These are phyloP conservation scores for Hagleromyces aurorensis DNA, from an alignment of 805 yeast genomes.

Conservation along the genomic window DNA sequence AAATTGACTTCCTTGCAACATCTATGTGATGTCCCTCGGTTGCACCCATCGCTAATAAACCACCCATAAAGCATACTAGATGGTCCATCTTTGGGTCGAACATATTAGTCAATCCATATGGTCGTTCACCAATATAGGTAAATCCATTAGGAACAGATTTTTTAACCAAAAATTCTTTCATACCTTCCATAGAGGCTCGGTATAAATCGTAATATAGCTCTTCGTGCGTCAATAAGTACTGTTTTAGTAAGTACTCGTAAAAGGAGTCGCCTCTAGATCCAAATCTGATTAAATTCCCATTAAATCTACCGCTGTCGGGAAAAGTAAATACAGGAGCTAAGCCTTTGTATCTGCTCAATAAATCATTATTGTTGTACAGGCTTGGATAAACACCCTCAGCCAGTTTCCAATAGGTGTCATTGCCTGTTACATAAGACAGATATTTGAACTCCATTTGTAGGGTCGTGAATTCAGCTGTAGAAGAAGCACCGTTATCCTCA, in stretches of 20 bases:
- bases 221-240: constrained; percentile 68
- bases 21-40: constrained; percentile 57
- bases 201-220: constrained; percentile 64
- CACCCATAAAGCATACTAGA: constrained; percentile 86
- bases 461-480: constrained; percentile 86
- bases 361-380: constrained; percentile 50
- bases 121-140: constrained; percentile 71
- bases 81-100: constrained; percentile 82
- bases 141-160: constrained; percentile 55
- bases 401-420: constrained; percentile 65
- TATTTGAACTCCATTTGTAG: constrained; percentile 83
- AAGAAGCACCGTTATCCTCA: constrained; percentile 68
- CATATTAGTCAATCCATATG: constrained; percentile 53
- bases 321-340: constrained; percentile 73
- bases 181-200: constrained; percentile 68
- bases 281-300: constrained; percentile 58
- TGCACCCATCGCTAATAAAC: constrained; percentile 81
- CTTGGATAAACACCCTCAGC: constrained; percentile 68
- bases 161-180: constrained; percentile 55
- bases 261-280: constrained; percentile 94
- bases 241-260: constrained; percentile 82
- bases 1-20: constrained; percentile 45
- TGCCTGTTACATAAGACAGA: constrained; percentile 72
- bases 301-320: constrained; percentile 66
- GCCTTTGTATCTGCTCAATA: constrained; percentile 42